These are phyloP conservation scores for Aspergillus clavatus DNA, from an alignment of 2,329 filamentous ascomycete species.

Conservation along the genomic window DNA sequence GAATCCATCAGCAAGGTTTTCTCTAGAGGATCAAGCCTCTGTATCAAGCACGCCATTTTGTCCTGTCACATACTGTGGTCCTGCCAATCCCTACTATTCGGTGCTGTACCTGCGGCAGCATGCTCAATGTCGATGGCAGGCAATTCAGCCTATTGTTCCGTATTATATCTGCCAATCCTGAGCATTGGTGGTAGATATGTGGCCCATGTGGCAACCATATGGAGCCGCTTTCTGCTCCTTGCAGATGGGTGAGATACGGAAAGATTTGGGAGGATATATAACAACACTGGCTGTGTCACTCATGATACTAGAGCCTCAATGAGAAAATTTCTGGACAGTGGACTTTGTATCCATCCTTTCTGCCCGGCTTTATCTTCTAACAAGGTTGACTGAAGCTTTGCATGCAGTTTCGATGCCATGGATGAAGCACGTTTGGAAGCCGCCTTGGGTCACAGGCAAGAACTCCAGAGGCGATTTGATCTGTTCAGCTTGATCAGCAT, in stretches of 20 bases:
- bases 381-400: not conserved
- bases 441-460: conserved; percentile 52
- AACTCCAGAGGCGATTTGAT: conserved; percentile 56
- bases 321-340: no score
- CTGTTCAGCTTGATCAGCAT: conserved; percentile 53
- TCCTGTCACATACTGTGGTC: no score
- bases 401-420: conserved; percentile 5
- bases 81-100: not conserved
- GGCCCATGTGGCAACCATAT: conserved; percentile 24
- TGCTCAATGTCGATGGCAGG: not conserved
- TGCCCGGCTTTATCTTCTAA: not conserved
- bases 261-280: not conserved
- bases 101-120: not conserved
- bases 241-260: conserved; percentile 6
- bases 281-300: no score
- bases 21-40: no score
- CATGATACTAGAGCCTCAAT: no score
- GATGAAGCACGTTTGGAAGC: conserved; percentile 25
- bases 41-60: no score
- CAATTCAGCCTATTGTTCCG: not conserved
- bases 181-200: not conserved
- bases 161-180: no score
- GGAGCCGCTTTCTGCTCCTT: conserved; percentile 12
- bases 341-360: not conserved
- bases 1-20: no score